A percentile compares a stretch with the other conserved stretches of the same genome.
These are phyloP conservation scores for Bryoerythrophyllum caledonicum DNA, from an alignment of 225 moss, liverwort and hornwort species.

Conservation along the genomic window DNA sequence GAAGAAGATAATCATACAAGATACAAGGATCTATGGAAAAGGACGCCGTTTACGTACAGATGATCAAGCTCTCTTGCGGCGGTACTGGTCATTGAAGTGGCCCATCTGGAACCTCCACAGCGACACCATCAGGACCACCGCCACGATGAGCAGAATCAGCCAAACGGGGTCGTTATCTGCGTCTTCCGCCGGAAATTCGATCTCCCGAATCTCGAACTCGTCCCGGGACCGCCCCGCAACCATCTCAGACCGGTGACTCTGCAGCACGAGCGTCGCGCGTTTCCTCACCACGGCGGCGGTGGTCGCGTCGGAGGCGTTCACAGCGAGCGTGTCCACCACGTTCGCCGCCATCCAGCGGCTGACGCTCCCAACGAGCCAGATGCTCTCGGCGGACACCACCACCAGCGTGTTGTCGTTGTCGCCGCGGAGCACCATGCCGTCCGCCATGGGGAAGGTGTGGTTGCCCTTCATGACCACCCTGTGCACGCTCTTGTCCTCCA, in stretches of 20 bases:
- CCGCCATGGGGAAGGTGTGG: slow-evolving; percentile 43
- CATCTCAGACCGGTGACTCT: slow-evolving; percentile 14
- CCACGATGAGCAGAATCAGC: slow-evolving; percentile 46
- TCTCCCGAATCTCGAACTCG: slow-evolving; percentile 57
- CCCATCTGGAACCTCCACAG: slow-evolving; percentile 77
- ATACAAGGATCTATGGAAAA: no score
- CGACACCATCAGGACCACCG: slow-evolving; percentile 44
- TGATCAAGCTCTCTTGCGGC: neutral
- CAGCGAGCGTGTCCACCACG: slow-evolving; percentile 47
- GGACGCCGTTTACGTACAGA: no score
- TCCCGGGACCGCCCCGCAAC: slow-evolving; percentile 30
- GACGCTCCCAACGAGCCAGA: slow-evolving; percentile 65
- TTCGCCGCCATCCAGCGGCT: slow-evolving; percentile 66
- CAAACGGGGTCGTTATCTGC: slow-evolving; percentile 49
- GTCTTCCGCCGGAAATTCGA: slow-evolving; percentile 53
- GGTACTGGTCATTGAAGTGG: slow-evolving; percentile 57
- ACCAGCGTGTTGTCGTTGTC: slow-evolving; percentile 76
- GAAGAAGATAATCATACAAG: no score
- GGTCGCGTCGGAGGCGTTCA: slow-evolving; percentile 32
- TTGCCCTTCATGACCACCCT: slow-evolving; percentile 42
- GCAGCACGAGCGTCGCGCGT: slow-evolving; percentile 46
- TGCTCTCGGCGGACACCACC: slow-evolving; percentile 57
- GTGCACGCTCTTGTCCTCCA: slow-evolving; percentile 44
- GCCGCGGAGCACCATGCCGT: slow-evolving; percentile 62
- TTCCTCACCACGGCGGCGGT: slow-evolving; percentile 44